A percentile compares a stretch with the other conserved stretches of the same genome.
Conservation (phyloP, 1,284 basidiomycete species). For the Cutaneotrichosporon curvatum region DNA sequence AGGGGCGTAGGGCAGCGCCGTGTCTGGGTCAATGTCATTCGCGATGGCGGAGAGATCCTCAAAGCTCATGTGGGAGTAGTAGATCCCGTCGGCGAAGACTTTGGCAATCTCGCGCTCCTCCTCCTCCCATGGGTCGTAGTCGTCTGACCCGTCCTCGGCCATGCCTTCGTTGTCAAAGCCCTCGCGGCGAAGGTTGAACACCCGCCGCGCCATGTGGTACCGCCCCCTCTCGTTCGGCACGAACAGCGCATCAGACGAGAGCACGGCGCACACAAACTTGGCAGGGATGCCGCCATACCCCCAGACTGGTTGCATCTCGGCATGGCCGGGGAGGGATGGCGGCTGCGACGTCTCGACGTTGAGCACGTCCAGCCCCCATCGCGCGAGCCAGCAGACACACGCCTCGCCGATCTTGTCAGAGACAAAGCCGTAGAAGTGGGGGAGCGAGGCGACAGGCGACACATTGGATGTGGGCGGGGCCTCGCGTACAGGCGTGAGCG, state of each 20-base stretch:
- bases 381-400: constrained; percentile 74
- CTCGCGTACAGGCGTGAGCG: background rate
- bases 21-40: constrained; percentile 63
- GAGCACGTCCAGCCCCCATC: constrained; percentile 78
- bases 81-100: constrained; percentile 72
- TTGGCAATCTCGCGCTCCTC: constrained; percentile 50
- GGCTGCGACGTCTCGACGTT: constrained; percentile 54
- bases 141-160: constrained; percentile 7
- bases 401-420: constrained; percentile 88
- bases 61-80: constrained; percentile 78
- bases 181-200: constrained; percentile 64
- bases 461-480: constrained; percentile 5
- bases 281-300: constrained; percentile 62
- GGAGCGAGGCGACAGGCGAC: constrained; percentile 21
- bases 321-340: background rate
- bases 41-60: constrained; percentile 70
- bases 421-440: constrained; percentile 68
- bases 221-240: constrained; percentile 69
- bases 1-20: constrained; percentile 62
- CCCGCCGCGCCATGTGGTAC: constrained; percentile 66
- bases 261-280: constrained; percentile 63
- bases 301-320: constrained; percentile 51
- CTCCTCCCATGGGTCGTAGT: constrained; percentile 38
- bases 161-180: constrained; percentile 33
- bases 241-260: constrained; percentile 75